These are phyloP conservation scores for Talaromyces ruber DNA, from an alignment of 495 filamentous ascomycete genomes.

Conservation along the genomic window DNA sequence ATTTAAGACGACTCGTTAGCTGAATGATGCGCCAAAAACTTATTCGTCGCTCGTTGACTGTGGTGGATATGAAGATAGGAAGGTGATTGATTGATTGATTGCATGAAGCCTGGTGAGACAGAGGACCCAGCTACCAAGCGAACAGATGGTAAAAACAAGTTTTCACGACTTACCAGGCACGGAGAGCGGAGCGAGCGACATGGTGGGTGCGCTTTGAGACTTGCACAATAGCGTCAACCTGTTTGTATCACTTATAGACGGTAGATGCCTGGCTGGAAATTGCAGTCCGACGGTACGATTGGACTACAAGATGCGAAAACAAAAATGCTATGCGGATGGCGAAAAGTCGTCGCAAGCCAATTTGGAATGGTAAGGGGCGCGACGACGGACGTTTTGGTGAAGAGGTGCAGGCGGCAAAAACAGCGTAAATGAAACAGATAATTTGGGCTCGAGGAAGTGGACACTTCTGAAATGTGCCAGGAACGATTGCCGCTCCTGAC, in stretches of 20 bases:
- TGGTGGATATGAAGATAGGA: background rate
- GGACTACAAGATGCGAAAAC: background rate
- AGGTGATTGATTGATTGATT: background rate
- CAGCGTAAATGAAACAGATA: background rate
- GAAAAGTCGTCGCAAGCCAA: conserved; percentile 2
- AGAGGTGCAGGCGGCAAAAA: conserved; percentile 2
- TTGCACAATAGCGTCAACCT: background rate
- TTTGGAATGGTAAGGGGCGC: background rate
- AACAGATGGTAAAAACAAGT: conserved; percentile 1
- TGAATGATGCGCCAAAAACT: background rate
- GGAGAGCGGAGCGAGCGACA: conserved; percentile 8
- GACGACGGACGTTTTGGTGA: background rate
- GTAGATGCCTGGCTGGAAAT: background rate
- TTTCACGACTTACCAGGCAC: conserved; percentile 7
- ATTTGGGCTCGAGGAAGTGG: conserved; percentile 1
- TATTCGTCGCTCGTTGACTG: background rate
- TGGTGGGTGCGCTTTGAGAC: conserved; percentile 2
- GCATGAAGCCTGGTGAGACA: background rate
- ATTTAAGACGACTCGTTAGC: background rate
- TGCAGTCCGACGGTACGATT: background rate
- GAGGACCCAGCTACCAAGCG: background rate
- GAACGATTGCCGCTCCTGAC: background rate
- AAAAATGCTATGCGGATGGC: background rate
- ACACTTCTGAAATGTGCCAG: background rate
- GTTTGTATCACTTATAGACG: conserved; percentile 1